Conservation (phyloP, 129 eudicot species). For the Lactuca saligna region DNA sequence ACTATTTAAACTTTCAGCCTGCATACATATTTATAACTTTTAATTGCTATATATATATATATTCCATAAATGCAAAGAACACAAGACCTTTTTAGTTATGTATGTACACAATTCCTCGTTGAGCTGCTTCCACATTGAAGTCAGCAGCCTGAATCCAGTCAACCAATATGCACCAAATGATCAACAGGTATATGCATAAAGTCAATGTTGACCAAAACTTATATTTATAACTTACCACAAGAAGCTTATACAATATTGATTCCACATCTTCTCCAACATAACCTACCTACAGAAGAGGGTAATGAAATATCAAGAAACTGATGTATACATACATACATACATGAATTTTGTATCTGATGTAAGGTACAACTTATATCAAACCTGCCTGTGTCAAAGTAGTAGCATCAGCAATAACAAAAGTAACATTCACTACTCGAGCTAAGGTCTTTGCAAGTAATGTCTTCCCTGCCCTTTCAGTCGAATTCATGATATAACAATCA, state of each 20-base stretch:
- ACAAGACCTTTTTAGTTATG: slow-evolving; percentile 81
- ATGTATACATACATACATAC: slow-evolving; percentile 1
- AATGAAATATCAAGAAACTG: neutral
- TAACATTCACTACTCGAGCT: too few relatives aligned
- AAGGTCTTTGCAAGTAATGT: too few relatives aligned
- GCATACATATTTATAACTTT: slow-evolving; percentile 21
- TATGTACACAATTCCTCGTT: slow-evolving; percentile 89
- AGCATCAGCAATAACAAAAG: too few relatives aligned
- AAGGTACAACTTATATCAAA: slow-evolving; percentile 47
- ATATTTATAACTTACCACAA: slow-evolving; percentile 51
- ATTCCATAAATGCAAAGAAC: slow-evolving; percentile 6
- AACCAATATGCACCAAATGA: slow-evolving; percentile 19
- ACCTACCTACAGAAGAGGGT: slow-evolving; percentile 61
- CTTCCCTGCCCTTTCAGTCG: too few relatives aligned
- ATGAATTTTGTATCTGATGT: slow-evolving; percentile 3
- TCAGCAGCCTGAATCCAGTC: slow-evolving; percentile 69
- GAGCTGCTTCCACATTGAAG: slow-evolving; percentile 85
- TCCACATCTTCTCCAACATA: slow-evolving; percentile 99
- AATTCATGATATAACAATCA: too few relatives aligned
- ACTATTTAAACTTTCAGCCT: slow-evolving; percentile 74
- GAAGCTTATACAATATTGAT: slow-evolving; percentile 73
- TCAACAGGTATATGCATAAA: neutral
- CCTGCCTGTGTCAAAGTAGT: too few relatives aligned
- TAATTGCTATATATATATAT: too few relatives aligned
- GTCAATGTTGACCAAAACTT: neutral